Conservation (phyloP, 371 early-diverging fungal genomes). For the Lichtheimia hyalospora region DNA sequence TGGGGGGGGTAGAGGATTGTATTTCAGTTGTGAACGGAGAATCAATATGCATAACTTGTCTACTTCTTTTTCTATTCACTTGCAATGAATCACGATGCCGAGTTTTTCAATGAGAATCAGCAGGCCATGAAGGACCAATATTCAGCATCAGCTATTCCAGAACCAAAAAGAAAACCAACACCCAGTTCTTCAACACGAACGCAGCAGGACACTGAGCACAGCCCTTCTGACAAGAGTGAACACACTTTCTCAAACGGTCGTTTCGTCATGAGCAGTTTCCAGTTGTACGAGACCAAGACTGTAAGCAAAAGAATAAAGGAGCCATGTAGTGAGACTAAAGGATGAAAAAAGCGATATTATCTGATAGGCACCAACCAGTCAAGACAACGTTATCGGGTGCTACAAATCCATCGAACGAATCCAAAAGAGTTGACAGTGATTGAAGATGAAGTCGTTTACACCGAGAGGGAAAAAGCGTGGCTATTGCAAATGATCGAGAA, state of each 20-base stretch:
- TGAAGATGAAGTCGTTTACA: constrained; percentile 72
- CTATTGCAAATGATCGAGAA: constrained; percentile 80
- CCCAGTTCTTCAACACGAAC: too few relatives aligned
- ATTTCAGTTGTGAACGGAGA: too few relatives aligned
- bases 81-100: constrained; percentile 16
- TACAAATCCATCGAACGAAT: constrained; percentile 86
- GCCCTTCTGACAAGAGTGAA: too few relatives aligned
- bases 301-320: constrained; percentile 31
- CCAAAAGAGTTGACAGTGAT: constrained; percentile 59
- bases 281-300: constrained; percentile 85
- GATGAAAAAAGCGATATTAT: constrained; percentile 60
- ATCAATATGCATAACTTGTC: too few relatives aligned
- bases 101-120: constrained; percentile 15
- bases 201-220: too few relatives aligned
- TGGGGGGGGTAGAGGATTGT: too few relatives aligned
- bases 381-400: constrained; percentile 74
- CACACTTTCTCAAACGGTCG: constrained; percentile 20
- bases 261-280: constrained; percentile 61
- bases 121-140: constrained; percentile 4
- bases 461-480: constrained; percentile 70
- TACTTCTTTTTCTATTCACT: too few relatives aligned
- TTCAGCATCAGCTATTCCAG: constrained; percentile 3
- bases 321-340: not conserved
- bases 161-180: not conserved
- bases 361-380: constrained; percentile 83